Evolutionary conservation across 495 filamentous ascomycete genomes (phyloP).

Genomic region (Penicillium mononematosum): DNA sequence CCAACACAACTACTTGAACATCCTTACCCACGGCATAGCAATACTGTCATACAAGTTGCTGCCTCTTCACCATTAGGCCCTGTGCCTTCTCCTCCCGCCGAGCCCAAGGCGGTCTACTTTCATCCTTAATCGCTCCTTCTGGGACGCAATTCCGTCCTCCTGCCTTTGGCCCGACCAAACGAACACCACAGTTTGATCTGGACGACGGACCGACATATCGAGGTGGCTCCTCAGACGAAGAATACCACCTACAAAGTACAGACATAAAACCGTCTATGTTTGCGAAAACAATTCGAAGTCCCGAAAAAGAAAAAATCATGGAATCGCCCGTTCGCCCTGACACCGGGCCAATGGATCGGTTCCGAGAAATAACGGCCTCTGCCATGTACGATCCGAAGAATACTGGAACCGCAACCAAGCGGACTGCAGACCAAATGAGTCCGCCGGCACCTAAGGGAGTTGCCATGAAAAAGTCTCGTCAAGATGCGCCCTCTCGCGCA

Average conservation of each 20-base stretch:
- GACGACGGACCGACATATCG: conserved; percentile 59
- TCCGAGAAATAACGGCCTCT: conserved; percentile 49
- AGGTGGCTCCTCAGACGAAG: conserved; percentile 58
- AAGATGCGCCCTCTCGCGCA: conserved; percentile 57
- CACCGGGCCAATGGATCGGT: conserved; percentile 33
- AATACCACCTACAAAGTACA: conserved; percentile 46
- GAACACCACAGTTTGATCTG: conserved; percentile 43
- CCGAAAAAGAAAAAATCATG: conserved; percentile 41
- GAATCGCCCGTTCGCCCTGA: conserved; percentile 36
- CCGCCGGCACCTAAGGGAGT: conserved; percentile 37
- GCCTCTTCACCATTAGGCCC: conserved; percentile 72
- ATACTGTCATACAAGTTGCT: conserved; percentile 71
- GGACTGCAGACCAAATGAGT: conserved; percentile 48
- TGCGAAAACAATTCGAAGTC: conserved; percentile 35
- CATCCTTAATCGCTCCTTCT: conserved; percentile 69
- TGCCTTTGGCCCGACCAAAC: conserved; percentile 33
- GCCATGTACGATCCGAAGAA: conserved; percentile 47
- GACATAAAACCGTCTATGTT: conserved; percentile 75
- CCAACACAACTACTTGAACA: conserved; percentile 68
- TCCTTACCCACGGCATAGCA: conserved; percentile 27
- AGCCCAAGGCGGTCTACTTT: conserved; percentile 43
- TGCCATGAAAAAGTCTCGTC: conserved; percentile 42
- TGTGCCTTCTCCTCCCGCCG: conserved; percentile 46
- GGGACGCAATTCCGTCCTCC: conserved; percentile 72
- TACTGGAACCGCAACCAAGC: conserved; percentile 33